A percentile compares a stretch with the other conserved stretches of the same genome.
Evolutionary conservation across 2,329 filamentous ascomycete species (phyloP).

Genomic region (Fusarium decemcellulare): DNA sequence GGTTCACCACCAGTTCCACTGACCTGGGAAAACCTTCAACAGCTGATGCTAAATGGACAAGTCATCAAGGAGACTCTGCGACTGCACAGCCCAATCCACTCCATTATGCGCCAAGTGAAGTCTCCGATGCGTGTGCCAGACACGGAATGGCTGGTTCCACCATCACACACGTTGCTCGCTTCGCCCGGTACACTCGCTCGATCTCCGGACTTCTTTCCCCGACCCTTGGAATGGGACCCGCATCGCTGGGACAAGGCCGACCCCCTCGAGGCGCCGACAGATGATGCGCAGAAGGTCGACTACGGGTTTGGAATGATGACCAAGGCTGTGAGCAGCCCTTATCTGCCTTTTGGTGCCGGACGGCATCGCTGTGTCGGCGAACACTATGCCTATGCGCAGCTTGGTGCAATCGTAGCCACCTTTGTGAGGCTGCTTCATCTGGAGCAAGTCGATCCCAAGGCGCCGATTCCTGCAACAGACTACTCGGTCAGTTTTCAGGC

Average conservation of each 20-base stretch:
- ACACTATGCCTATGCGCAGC: conserved; percentile 93
- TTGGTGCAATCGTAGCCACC: conserved; percentile 85
- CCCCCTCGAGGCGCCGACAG: conserved; percentile 60
- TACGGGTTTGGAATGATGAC: conserved; percentile 95
- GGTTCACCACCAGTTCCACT: conserved; percentile 81
- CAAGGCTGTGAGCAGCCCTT: conserved; percentile 90
- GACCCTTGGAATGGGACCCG: conserved; percentile 87
- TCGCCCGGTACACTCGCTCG: conserved; percentile 86
- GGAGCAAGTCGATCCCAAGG: conserved; percentile 62
- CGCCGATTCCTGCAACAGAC: conserved; percentile 72
- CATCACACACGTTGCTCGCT: conserved; percentile 85
- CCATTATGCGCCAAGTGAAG: conserved; percentile 92
- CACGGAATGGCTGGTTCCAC: conserved; percentile 85
- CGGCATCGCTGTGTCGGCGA: conserved; percentile 95
- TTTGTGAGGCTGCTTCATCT: conserved; percentile 86
- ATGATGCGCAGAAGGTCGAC: conserved; percentile 82
- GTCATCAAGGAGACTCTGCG: conserved; percentile 93
- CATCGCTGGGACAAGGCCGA: conserved; percentile 82
- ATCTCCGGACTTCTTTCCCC: conserved; percentile 81
- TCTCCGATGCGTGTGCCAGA: conserved; percentile 85
- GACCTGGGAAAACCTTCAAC: conserved; percentile 81
- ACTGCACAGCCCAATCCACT: conserved; percentile 92
- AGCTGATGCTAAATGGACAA: conserved; percentile 83
- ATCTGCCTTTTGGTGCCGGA: conserved; percentile 95
- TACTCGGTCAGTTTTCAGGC: conserved; percentile 65